phyloP scores from a whole-genome alignment of 2,329 filamentous ascomycete genomes.

The Calonectria pauciramosa region DNA sequence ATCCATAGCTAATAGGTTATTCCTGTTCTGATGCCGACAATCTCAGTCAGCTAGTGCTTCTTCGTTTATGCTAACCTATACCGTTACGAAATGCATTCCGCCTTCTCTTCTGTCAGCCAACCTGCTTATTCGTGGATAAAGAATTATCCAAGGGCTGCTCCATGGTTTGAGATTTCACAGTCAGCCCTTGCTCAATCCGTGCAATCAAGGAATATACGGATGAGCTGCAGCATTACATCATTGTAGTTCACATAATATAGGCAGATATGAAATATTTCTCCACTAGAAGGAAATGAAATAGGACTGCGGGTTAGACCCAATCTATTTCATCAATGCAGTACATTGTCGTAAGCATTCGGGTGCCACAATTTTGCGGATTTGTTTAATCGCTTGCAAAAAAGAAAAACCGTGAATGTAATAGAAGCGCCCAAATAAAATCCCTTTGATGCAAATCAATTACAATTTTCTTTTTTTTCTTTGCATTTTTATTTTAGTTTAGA shows the following conservation, averaged over 20 bases:
- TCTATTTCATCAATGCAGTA: not conserved
- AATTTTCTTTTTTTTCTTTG: not conserved
- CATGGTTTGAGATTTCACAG: not conserved
- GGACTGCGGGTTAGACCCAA: not conserved
- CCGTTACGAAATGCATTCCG: not conserved
- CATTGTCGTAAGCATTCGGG: not conserved
- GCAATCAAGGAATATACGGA: no score
- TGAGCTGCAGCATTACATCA: not conserved
- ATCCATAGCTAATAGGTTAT: not conserved
- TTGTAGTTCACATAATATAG: not conserved
- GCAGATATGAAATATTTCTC: not conserved
- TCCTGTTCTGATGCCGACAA: not conserved
- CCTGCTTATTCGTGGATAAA: not conserved
- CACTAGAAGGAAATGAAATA: not conserved
- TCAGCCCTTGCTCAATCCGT: not conserved
- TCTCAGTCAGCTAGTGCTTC: not conserved
- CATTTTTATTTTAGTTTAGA: no score
- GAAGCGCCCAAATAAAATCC: not conserved
- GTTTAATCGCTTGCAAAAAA: not conserved
- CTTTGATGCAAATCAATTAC: not conserved
- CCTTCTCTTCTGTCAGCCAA: accelerated
- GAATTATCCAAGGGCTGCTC: not conserved
- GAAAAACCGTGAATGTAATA: not conserved
- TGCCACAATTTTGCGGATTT: not conserved
- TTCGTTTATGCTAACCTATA: not conserved